Base-by-base conservation (phyloP, 768 basidiomycete genomes). In the Collybia sordida region DNA sequence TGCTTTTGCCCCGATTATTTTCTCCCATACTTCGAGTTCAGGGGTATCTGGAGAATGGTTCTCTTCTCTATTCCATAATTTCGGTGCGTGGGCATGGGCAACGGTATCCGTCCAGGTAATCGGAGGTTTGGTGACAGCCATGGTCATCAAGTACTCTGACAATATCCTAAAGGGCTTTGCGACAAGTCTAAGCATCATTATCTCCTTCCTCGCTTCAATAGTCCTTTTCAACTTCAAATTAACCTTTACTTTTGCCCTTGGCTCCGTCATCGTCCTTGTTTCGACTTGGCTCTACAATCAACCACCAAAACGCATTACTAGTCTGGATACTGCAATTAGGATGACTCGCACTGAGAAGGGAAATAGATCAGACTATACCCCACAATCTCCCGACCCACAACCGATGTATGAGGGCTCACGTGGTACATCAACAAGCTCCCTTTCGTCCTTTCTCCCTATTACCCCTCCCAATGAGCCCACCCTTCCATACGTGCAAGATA, bases 111-210 rank as follows among this genome's bases (percentile, higher is more conserved):
- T 85, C 22, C 94, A 98, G 68, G 95, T 97, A 31, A 79, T 95
- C 51, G 97, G 97, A 23, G 96, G 97, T 1, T 75, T 98, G 39
- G 68, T 98, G 53, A 98, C 96, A 3, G 96, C 97, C 1, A 67
- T 98, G 24, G 97, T 98, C 51, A 98, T 98, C 79, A 93, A 95
- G 66, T 96, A 98, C 64, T 90, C 90, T 49, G 93, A 94, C 69
- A 98, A 97, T 65, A 92, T 91, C 59, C 75, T 92, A 61, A 96
- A 97, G 41, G 96, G 96, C 27, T 98, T 98, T 62, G 96, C 96
- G 9, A 98, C 96, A 3, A 90, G 88, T 55, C 75, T 98, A 53
- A 90, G 88, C 69, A 98, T 98, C 66, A 86, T 98, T 62, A 83
- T 98, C 53, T 94, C 93, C 21, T 98, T 97, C 81, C 75, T 94